These are phyloP conservation scores for Dactylellina haptotyla DNA, from an alignment of 2,329 filamentous ascomycete species.

Conservation along the genomic window DNA sequence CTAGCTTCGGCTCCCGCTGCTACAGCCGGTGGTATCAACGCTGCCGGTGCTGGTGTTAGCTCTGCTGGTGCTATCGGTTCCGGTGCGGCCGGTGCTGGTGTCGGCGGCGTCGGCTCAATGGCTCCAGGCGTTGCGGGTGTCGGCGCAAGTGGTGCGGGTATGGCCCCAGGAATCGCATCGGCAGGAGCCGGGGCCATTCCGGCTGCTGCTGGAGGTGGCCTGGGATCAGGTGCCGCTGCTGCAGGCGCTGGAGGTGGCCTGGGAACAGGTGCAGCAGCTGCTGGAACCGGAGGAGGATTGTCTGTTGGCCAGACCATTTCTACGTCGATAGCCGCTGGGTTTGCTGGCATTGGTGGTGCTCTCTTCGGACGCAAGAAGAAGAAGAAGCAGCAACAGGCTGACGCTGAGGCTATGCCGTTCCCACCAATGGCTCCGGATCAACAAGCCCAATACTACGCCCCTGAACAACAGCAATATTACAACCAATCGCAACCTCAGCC, in stretches of 20 bases:
- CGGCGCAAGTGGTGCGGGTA: background rate
- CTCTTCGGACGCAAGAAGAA: slow-evolving; percentile 43
- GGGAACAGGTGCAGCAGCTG: slow-evolving; percentile 7
- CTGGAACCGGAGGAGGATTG: slow-evolving; percentile 30
- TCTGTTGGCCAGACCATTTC: slow-evolving; percentile 10
- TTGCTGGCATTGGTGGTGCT: slow-evolving; percentile 14
- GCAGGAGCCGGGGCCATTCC: background rate
- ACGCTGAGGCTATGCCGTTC: slow-evolving; percentile 19
- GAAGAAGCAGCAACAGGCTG: slow-evolving; percentile 21
- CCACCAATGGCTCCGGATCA: slow-evolving; percentile 25
- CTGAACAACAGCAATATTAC: too few relatives aligned
- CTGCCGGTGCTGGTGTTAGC: background rate
- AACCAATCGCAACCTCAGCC: background rate
- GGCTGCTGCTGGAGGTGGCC: background rate
- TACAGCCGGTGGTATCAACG: background rate
- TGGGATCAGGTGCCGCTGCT: slow-evolving; percentile 1
- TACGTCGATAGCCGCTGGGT: slow-evolving; percentile 37
- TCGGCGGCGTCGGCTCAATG: background rate
- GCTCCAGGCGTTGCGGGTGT: background rate
- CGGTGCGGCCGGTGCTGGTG: background rate
- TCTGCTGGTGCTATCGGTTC: background rate
- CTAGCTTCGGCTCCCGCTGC: background rate
- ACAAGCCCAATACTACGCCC: slow-evolving; percentile 23
- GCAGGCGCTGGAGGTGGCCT: slow-evolving; percentile 4
- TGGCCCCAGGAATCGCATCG: background rate